Conservation (phyloP, 805 yeast species). For the Sugiyamaella marilandica region DNA sequence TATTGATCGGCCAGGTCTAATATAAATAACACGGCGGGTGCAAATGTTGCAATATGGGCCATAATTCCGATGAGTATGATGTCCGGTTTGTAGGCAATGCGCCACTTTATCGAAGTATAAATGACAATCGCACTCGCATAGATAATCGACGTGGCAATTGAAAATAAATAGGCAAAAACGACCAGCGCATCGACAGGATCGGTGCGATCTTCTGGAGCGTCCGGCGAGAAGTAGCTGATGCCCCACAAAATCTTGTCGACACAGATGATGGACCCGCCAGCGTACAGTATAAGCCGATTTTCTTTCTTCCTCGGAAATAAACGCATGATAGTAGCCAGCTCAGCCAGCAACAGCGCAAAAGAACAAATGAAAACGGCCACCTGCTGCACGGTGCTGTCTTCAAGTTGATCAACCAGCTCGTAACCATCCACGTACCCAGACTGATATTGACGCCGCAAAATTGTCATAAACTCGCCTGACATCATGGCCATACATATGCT, state of each 20-base stretch:
- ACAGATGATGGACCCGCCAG: constrained; percentile 15
- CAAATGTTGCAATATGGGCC: constrained; percentile 13
- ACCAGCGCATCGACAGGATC: constrained; percentile 19
- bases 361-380: constrained; percentile 9
- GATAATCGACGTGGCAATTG: constrained; percentile 21
- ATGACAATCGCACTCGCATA: constrained; percentile 19
- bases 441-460: constrained; percentile 4
- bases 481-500: constrained; percentile 10
- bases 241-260: constrained; percentile 12
- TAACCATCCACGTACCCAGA: constrained; percentile 18
- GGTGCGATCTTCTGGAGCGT: constrained; percentile 12
- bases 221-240: constrained; percentile 11
- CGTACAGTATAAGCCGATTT: constrained; percentile 13
- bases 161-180: constrained; percentile 23
- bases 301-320: constrained; percentile 21
- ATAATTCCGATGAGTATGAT: constrained; percentile 13
- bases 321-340: constrained; percentile 18
- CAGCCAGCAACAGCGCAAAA: constrained; percentile 12
- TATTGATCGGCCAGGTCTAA: constrained; percentile 18
- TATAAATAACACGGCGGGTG: constrained; percentile 21
- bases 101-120: constrained; percentile 17
- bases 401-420: constrained; percentile 9
- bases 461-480: constrained; percentile 8
- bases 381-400: neutral
- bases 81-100: constrained; percentile 16